Conservation (phyloP, 768 basidiomycete genomes). For the Russula vinacea region DNA sequence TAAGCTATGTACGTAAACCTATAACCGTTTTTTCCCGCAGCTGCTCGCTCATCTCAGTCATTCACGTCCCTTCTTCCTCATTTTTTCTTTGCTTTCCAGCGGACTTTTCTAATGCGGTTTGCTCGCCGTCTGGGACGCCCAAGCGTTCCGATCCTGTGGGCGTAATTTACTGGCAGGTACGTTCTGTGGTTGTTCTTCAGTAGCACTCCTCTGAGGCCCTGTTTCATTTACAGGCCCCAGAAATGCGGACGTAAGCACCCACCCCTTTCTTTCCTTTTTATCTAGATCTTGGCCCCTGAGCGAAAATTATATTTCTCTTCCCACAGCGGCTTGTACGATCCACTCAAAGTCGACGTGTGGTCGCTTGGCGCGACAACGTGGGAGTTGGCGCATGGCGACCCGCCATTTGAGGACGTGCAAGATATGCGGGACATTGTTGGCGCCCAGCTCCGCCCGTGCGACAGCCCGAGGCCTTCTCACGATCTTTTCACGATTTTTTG, state of each 20-base stretch:
- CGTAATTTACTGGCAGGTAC: conserved; percentile 76
- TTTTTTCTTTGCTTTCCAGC: conserved; percentile 37
- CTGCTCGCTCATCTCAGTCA: background rate
- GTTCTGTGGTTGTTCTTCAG: conserved; percentile 25
- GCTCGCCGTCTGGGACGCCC: conserved; percentile 50
- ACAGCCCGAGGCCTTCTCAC: conserved; percentile 25
- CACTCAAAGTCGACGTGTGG: conserved; percentile 30
- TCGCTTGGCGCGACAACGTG: conserved; percentile 30
- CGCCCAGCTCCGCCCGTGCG: conserved; percentile 25
- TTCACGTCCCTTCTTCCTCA: background rate
- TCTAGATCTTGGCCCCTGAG: background rate
- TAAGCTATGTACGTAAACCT: conserved; percentile 55
- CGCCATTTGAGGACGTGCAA: conserved; percentile 28
- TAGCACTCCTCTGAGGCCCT: background rate
- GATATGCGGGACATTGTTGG: conserved; percentile 20
- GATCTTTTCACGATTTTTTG: conserved; percentile 31
- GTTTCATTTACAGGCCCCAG: conserved; percentile 51
- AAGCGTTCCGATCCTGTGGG: conserved; percentile 59
- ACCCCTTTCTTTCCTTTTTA: too few relatives aligned
- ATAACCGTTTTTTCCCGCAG: background rate
- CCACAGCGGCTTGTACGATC: conserved; percentile 28
- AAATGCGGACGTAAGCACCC: conserved; percentile 60
- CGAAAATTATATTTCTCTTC: too few relatives aligned
- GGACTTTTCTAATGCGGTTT: conserved; percentile 77
- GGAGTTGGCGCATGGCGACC: conserved; percentile 28